A percentile compares a stretch with the other conserved stretches of the same genome.
Evolutionary conservation across 2,329 filamentous ascomycete genomes (phyloP).

Genomic region (Diaporthe caulivora): DNA sequence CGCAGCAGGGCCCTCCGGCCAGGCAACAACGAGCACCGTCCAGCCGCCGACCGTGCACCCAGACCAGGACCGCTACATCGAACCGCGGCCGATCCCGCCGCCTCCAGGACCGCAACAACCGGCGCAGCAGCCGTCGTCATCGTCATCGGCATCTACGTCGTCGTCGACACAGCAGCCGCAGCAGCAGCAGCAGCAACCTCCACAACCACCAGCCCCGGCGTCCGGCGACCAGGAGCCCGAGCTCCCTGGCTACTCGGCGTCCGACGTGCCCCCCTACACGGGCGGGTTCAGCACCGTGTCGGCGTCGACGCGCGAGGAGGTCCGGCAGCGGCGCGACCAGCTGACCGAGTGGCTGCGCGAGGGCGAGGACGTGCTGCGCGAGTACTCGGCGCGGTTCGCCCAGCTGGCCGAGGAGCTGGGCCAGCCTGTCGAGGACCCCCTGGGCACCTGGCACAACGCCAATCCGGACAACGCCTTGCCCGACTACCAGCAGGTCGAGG

Average conservation of each 20-base stretch:
- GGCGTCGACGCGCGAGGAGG: constrained; percentile 45
- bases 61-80: constrained; percentile 20
- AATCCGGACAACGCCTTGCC: constrained; percentile 48
- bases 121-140: neutral
- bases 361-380: constrained; percentile 48
- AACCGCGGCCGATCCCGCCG: constrained; percentile 3
- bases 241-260: constrained; percentile 46
- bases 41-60: constrained; percentile 17
- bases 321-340: constrained; percentile 45
- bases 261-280: constrained; percentile 46
- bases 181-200: neutral
- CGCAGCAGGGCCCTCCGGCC: constrained; percentile 16
- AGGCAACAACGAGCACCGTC: constrained; percentile 13
- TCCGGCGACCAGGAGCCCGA: constrained; percentile 40
- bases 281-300: constrained; percentile 44
- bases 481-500: constrained; percentile 46
- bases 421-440: constrained; percentile 46
- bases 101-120: constrained; percentile 10
- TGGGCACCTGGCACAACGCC: constrained; percentile 48
- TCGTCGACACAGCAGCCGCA: neutral
- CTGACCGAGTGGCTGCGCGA: constrained; percentile 47
- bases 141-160: neutral
- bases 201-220: neutral
- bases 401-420: constrained; percentile 46
- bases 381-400: constrained; percentile 48